Evolutionary conservation across 106 monocot genomes (phyloP), one percentile per base, ranked within the genome.

Genomic region (Dioscorea zingiberensis): DNA sequence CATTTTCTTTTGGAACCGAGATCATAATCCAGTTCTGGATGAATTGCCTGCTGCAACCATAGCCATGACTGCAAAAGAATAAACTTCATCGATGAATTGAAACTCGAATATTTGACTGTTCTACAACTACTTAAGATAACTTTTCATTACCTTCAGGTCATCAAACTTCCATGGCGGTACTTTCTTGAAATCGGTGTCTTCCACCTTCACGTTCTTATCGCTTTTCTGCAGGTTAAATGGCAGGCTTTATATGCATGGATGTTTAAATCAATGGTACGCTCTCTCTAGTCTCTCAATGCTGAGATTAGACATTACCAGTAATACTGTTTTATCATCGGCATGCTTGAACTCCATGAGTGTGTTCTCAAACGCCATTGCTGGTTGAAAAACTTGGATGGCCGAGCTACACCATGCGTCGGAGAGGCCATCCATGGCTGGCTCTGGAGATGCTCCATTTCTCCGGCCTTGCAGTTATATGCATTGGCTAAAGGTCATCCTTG

Each of bases 1-100:
- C 80, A 80, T 90, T 75, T 86, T 70, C 83, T 86, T 75, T 65
- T 75, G 59, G 68, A 66, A 75, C 71, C 68, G 5, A 83, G 51
- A 60, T 90, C 80, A 54, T 90, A 86, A 45, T 86, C 80, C 62
- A 90, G 57, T 55, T 90, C 86, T 12, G 90, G 90, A 69, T 90
- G 86, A 38, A 90, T 83, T 69, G 90, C 86, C 73, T 83, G 74
- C 72, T 86, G 86, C 64, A 90, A 59, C 90, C 86, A 77, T 78
- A 90, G 76, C 90, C 90, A 90, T 48, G 90, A 83, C 90, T 90
- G 65, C 27, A 71, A 57, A 53, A 45, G 51, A 18, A 51, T 2
- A 38, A 38, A 38, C 6, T 38, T 38, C 38, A 6, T 38, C 10
- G 38, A 38, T 38, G 38, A 38, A 38, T 38, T 10, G n/a, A 38